Evolutionary conservation across 768 basidiomycete genomes (phyloP), one percentile per base, ranked within the genome.

Genomic region (Boletus vermiculosoides): DNA sequence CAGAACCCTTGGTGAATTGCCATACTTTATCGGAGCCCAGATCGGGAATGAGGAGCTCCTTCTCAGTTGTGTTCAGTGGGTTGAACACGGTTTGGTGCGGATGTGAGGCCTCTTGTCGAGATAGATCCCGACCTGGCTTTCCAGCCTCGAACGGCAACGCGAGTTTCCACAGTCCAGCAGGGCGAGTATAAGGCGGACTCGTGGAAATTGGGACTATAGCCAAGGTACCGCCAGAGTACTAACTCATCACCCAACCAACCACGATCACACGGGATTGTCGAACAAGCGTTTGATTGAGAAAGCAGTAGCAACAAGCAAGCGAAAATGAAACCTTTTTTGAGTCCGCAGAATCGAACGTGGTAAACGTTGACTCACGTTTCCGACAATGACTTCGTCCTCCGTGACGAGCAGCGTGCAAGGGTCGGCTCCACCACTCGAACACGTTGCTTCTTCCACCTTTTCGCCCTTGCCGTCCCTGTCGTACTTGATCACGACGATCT

Each of bases 161-260:
- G 30, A 83, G 63, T 8, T 67, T 74, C 37, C 69, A 70, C 7
- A 77, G 63, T 11, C 68, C 55, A 7, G 73, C 54, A 0, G 73
- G 62, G 10, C 69, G 67, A 16, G 86, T 66, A 63, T 80, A 80
- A 7, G 84, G 80, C 11, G 78, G 57, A 10, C 71, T 60, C n/a
- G 77, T 55, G 4, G 82, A 78, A 37, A 88, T 74, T 3, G 89
- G 83, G 22, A 90, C 70, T 15, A 77, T 74, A 7, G 81, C 73
- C 45, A 92, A 59, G 2, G 76, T 78, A 23, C 88, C 90, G 1
- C 84, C 80, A 5, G 83, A 81, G 67, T 92, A 94, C 91, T 94
- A 41, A 20, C 10, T 20, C n/a, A 20, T n/a, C 10, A 10, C 10
- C 18, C 39, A 40, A n/a, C 39, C 37, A 39, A 18, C 9, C 37